A percentile compares a stretch with the other conserved stretches of the same genome.
Evolutionary conservation across 352 stramenopile species (phyloP).

Genomic region (Phytophthora niederhauseri): DNA sequence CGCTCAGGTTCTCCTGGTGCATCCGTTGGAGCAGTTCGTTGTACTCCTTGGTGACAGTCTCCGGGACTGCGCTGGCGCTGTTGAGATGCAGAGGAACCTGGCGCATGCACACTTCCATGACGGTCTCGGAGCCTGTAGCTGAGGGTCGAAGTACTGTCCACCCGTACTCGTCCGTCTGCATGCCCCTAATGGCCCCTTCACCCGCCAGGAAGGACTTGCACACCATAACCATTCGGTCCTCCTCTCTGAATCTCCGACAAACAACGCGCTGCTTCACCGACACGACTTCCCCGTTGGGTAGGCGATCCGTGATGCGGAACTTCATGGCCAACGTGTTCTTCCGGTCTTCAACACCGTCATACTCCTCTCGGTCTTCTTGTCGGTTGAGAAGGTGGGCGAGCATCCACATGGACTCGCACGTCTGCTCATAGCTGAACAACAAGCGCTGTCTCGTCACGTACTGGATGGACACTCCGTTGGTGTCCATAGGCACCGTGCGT

Average conservation of each 20-base stretch:
- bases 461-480: conserved; percentile 6
- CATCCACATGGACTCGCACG: conserved; percentile 14
- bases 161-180: conserved; percentile 10
- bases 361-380: conserved; percentile 8
- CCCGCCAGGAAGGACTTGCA: background rate
- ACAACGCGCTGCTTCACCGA: conserved; percentile 1
- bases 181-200: background rate
- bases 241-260: background rate
- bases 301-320: conserved; percentile 3
- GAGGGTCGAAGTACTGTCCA: conserved; percentile 10
- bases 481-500: background rate
- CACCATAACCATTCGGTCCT: background rate
- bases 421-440: conserved; percentile 1
- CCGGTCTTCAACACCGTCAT: background rate
- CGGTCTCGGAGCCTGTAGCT: background rate
- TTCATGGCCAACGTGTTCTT: background rate
- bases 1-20: conserved; percentile 12
- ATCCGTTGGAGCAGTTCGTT: conserved; percentile 12
- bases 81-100: conserved; percentile 20
- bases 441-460: background rate
- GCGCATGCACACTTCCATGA: conserved; percentile 8
- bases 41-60: background rate
- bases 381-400: conserved; percentile 9
- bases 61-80: conserved; percentile 1
- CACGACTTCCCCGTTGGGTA: background rate